Percentiles rank a stretch among this genome's conserved stretches.
These are phyloP conservation scores for Quillaja saponaria DNA, from an alignment of 306 rosid species.

Conservation along the genomic window DNA sequence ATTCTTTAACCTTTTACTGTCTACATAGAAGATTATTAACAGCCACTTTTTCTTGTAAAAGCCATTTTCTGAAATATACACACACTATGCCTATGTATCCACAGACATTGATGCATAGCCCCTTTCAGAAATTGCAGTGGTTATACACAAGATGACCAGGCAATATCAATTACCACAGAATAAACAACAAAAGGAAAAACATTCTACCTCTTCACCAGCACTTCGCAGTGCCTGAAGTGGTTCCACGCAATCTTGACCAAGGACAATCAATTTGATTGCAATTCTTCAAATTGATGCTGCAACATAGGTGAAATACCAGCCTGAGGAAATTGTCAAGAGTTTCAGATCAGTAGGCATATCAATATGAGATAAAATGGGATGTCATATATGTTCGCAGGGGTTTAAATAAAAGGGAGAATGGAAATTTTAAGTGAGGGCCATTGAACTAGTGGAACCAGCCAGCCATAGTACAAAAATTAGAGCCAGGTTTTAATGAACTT, in stretches of 20 bases:
- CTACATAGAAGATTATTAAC: too few species aligned
- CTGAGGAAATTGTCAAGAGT: constrained; percentile 40
- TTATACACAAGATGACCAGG: neutral
- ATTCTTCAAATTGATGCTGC: constrained; percentile 77
- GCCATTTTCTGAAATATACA: neutral
- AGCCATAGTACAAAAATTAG: neutral
- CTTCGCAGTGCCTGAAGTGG: constrained; percentile 86
- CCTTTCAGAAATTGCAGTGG: too few species aligned
- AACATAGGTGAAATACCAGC: constrained; percentile 83
- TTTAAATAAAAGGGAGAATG: constrained; percentile 30
- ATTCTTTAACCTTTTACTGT: too few species aligned
- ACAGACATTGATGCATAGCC: too few species aligned
- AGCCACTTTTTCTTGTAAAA: neutral
- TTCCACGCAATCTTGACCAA: constrained; percentile 89
- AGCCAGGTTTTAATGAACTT: neutral
- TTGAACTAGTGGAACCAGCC: neutral
- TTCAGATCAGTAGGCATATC: constrained; percentile 16
- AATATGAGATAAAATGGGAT: neutral
- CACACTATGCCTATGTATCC: too few species aligned
- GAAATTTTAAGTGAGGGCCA: neutral
- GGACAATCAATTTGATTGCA: constrained; percentile 70
- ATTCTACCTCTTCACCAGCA: constrained; percentile 72
- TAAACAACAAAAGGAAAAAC: constrained; percentile 11
- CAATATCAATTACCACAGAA: neutral
- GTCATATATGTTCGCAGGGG: neutral